phyloP scores from a whole-genome alignment of 345 rosid species.

The Brassica incana region DNA sequence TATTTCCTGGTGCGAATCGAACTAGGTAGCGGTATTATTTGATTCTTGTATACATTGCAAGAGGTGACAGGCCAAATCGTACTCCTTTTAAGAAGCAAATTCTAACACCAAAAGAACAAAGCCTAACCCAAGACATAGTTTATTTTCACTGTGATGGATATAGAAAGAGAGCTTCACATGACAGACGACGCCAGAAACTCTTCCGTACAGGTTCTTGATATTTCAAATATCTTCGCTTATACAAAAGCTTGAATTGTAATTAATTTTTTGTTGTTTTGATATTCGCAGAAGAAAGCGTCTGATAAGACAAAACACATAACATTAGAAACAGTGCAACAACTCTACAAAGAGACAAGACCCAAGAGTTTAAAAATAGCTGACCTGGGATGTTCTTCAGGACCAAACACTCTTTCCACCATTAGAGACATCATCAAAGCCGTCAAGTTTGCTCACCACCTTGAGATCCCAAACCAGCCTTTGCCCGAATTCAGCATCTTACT shows the following conservation, averaged over 20 bases:
- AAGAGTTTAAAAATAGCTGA: too few relatives aligned
- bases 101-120: slow-evolving; percentile 8
- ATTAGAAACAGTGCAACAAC: slow-evolving; percentile 50
- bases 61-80: slow-evolving; percentile 23
- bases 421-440: too few relatives aligned
- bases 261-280: neutral
- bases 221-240: slow-evolving; percentile 23
- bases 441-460: too few relatives aligned
- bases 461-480: too few relatives aligned
- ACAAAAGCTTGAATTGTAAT: neutral
- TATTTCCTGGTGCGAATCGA: too few relatives aligned
- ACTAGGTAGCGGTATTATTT: too few relatives aligned
- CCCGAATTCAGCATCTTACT: too few relatives aligned
- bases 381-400: too few relatives aligned
- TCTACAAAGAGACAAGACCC: slow-evolving; percentile 31
- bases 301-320: slow-evolving; percentile 67
- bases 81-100: slow-evolving; percentile 15
- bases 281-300: slow-evolving; percentile 64
- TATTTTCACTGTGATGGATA: slow-evolving; percentile 22
- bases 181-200: too few relatives aligned
- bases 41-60: too few relatives aligned
- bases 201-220: too few relatives aligned
- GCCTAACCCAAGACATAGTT: slow-evolving; percentile 26
- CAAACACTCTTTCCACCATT: too few relatives aligned
- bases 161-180: slow-evolving; percentile 52